Conservation (phyloP, 176 grass and related monocot species). For the Phoenix roebelenii region DNA sequence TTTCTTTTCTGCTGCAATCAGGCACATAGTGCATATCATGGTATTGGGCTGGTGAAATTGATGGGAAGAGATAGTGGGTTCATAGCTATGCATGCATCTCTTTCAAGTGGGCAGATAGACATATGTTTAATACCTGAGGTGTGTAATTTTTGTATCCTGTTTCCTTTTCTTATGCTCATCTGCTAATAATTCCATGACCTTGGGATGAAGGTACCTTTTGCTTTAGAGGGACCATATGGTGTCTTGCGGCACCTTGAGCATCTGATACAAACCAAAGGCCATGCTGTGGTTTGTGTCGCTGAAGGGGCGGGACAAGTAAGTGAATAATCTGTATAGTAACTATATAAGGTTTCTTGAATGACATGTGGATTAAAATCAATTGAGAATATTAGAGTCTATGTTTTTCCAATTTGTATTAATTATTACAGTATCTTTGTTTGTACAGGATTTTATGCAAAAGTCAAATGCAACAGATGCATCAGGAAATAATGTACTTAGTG, state of each 20-base stretch:
- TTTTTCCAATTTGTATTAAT: no score
- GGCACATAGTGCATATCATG: slow-evolving; percentile 92
- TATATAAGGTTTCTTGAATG: neutral
- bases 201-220: slow-evolving; percentile 57
- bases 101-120: slow-evolving; percentile 93
- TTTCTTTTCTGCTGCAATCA: slow-evolving; percentile 23
- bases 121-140: slow-evolving; percentile 92
- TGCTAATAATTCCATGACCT: slow-evolving; percentile 18
- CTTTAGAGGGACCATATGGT: slow-evolving; percentile 76
- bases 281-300: slow-evolving; percentile 78
- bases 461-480: slow-evolving; percentile 87
- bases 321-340: neutral
- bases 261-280: slow-evolving; percentile 70
- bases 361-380: neutral
- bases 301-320: slow-evolving; percentile 96
- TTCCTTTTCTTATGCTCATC: slow-evolving; percentile 11
- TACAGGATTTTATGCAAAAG: slow-evolving; percentile 82
- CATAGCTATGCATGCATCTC: slow-evolving; percentile 97
- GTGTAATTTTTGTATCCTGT: slow-evolving; percentile 18
- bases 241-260: slow-evolving; percentile 64
- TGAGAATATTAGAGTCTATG: no score
- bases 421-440: slow-evolving; percentile 21
- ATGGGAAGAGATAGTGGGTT: slow-evolving; percentile 96
- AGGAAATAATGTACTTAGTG: slow-evolving; percentile 76
- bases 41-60: slow-evolving; percentile 88